Base-by-base conservation (phyloP, 2,329 filamentous ascomycete species). In the Chaetoscypha palmicola region DNA sequence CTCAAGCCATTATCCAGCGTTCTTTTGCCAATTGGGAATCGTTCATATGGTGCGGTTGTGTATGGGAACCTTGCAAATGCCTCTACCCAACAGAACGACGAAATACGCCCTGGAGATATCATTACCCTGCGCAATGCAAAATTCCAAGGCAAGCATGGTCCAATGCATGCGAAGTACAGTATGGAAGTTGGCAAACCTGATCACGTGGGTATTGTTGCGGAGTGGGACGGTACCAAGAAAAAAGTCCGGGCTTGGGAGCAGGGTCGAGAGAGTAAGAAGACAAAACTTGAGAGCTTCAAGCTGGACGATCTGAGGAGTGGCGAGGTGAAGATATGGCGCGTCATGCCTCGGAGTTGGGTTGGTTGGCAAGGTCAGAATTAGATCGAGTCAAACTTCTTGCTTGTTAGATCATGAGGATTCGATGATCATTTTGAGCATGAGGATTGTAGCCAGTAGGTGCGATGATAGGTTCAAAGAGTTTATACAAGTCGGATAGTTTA, bases 181-280 rank as follows among this genome's bases (percentile, higher is more conserved):
- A 71, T 79, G 41, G 92, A 98, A 55, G 86, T 96, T 1, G 90
- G 89, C 52, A 92, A 87, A 62, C 79, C 78, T 3, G 87, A 77
- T 8, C 92, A 98, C 59, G 91, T 97, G 0, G 92, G 78, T 2
- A 70, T 98, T 2, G 91, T 98, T 3, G 78, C 88, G 8, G 92
- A 98, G 64, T 98, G 92, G 92, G 92, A 98, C 64, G 92, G 92
- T 2, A 94, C 88, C 31, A 95, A 96, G 77, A 95, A 95, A 75
- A 96, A 97, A 73, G 83, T 98, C 20, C 72, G 90, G 21, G 90
- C 83, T 1, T 97, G 88, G 86, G 92, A 97, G 65, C 92, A 98
- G 63, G 91, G 91, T 0, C 73, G 91, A 11, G 91, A 97, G 69
- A 90, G 81, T 63, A 91, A 85, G 65, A 97, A 96, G 71, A 83